Evolutionary conservation across 2,329 filamentous ascomycete species (phyloP), one percentile per base, ranked within the genome.

Genomic region (Pseudogymnoascus pannorum): DNA sequence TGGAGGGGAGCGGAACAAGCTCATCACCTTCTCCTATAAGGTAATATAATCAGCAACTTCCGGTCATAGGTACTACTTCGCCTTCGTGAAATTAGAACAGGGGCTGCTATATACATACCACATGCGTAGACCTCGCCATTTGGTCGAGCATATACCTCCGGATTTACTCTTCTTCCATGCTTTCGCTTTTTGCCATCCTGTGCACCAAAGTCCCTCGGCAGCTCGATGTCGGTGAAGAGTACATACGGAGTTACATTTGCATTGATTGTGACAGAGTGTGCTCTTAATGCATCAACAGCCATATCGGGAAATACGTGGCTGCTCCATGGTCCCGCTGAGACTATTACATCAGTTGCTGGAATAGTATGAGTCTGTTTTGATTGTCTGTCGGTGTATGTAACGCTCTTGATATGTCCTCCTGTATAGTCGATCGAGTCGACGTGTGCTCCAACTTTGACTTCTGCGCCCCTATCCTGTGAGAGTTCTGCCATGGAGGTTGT

Each of bases 131-230:
- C 87, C 73, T 96, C 92, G 63, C 88, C 83, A 71, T 90, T 87
- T 0, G 92, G 91, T 2, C 93, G 84, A 0, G 92, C 88, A 71
- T 97, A 97, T 61, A 97, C 93, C 74, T 97, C 93, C 0, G 92
- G 92, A 20, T 91, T 86, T 16, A 91, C 89, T 16, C 82, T 81
- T 60, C 60, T 62, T 24, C 85, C 80, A 73, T 80, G 81, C 68
- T 74, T 75, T 68, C 79, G 76, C 76, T 76, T 77, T 71, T 82
- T 77, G 54, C 78, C 80, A 69, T 75, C 71, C 64, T 70, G 71
- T 60, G 75, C 70, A 57, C 80, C 48, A 31, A 54, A 54, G 24
- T 54, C 48, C 9, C 31, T 77, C 0, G 90, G 89, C 2, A 95
- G 79, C 48, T 81, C 78, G 65, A 97, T 92, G 65, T 90, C 86